Evolutionary conservation across 2,329 filamentous ascomycete species (phyloP).

Genomic region (Tympanopsis confertula): DNA sequence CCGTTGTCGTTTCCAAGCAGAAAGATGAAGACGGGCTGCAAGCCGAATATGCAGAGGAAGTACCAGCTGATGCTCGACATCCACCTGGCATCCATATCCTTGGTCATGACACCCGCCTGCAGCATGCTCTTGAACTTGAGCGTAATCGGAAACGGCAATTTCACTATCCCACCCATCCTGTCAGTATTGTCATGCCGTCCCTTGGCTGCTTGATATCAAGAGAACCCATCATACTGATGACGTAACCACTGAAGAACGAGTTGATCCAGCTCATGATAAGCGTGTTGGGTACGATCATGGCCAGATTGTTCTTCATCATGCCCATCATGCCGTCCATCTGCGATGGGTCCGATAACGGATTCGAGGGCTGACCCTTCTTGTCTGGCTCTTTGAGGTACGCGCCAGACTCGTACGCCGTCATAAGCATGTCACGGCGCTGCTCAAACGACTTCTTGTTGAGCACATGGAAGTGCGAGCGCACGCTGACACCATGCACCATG

Average conservation of each 20-base stretch:
- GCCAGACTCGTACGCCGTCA: constrained; percentile 72
- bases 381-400: constrained; percentile 84
- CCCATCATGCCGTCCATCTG: constrained; percentile 99
- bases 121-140: constrained; percentile 99
- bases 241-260: constrained; percentile 95
- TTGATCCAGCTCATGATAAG: constrained; percentile 99
- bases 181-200: background rate
- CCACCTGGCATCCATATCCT: constrained; percentile 94
- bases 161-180: constrained; percentile 45
- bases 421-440: constrained; percentile 67
- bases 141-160: constrained; percentile 91
- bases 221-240: constrained; percentile 61
- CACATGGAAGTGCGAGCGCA: constrained; percentile 71
- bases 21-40: constrained; percentile 95
- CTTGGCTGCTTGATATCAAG: constrained; percentile 4
- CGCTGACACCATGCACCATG: constrained; percentile 71
- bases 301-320: constrained; percentile 99
- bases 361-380: constrained; percentile 73
- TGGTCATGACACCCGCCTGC: constrained; percentile 89
- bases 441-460: constrained; percentile 71
- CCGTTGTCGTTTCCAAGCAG: constrained; percentile 91
- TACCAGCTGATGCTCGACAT: constrained; percentile 99
- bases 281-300: constrained; percentile 98
- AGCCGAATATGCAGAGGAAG: constrained; percentile 90
- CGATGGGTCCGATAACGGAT: constrained; percentile 88